Evolutionary conservation across 192 early-diverging fungal genomes (phyloP), one percentile per base, ranked within the genome.

Genomic region (Umbelopsis vinacea): DNA sequence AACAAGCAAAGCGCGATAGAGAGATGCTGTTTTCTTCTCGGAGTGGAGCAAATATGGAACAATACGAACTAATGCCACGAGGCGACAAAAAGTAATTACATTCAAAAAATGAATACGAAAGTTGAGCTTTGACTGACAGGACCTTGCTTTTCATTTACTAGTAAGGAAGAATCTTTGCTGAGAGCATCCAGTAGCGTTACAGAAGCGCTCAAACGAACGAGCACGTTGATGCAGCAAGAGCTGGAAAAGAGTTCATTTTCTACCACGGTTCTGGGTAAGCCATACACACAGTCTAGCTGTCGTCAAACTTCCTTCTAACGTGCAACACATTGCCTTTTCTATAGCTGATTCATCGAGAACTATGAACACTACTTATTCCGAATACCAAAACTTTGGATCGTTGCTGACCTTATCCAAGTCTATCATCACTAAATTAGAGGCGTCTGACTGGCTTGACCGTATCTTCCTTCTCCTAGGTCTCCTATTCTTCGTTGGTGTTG

Each of bases 381-480:
- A 90, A 77, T 90, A 91, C 76, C 78, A 79, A 22, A 85, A 84
- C 19, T 84, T 89, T 63, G 76, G 79, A 15, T 79, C 83, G 2
- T 71, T 90, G 8, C 46, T 91, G 2, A 81, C 79, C 24, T 74
- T 83, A 8, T 89, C 88, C 19, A 87, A 87, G 69, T 77, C 80
- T 46, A 37, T 91, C 19, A 86, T 92, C 35, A 84, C 87, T n/a
- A 85, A 89, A 66, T 75, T 92, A 26, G 85, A 90, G 50, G 80
- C 84, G 14, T 85, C 86, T n/a, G 91, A 92, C 46, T 90, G 87
- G 86, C 86, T 84, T 5, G 91, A 92, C 67, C 78, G 88, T 17
- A 69, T 92, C 14, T 69, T 89, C 40, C 81, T 92, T 12, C 33
- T 83, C 3, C 83, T 90, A 68, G 91, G 89, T 3, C 67, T 91